Base-by-base conservation (phyloP, 2,329 filamentous ascomycete genomes). In the Aspergillus niger region DNA sequence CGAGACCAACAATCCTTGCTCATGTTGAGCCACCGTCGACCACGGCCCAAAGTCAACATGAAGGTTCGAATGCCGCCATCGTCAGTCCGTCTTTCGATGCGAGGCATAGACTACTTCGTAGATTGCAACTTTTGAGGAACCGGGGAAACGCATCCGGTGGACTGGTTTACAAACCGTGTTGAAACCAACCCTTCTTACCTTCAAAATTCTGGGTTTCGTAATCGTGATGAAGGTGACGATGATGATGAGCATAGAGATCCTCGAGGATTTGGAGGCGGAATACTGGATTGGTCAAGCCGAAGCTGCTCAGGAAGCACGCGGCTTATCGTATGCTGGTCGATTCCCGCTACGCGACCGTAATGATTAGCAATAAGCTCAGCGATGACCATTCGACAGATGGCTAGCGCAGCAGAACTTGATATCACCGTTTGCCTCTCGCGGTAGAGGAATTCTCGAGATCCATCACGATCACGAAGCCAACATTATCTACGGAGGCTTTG, bases 1-100 rank as follows among this genome's bases (percentile, higher is more conserved):
- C 47, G 47, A 50, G 47, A 15, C 47, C 26, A 50, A 17, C 47
- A 28, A 50, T 50, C 47, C 47, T 50, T 50, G 47, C 47, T 50
- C 47, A 30, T 17, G 24, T n/a, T n/a, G 24, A 30, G 26, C 24
- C 47, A 50, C 47, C 24, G 2, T 28, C 47, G 15, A 17, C 6
- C 11, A 50, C 47, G 22, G 41, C 41, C n/a, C 17, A 22, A 44
- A 22, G 22, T 22, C 17, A 43, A 8, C 44, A 8, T 49, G 44
- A 26, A 17, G 44, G 24, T 49, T 49, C 24, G 22, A 49, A 17
- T 17, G 44, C 44, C 44, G 44, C 44, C 44, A 28, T 49, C 44
- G 22, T 13, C 44, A 22, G 44, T 49, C 17, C n/a, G 15, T 8
- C 28, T 30, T 50, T 49, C 44, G 44, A 49, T 49, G 44, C 22